A percentile compares a stretch with the other conserved stretches of the same genome.
phyloP scores from a whole-genome alignment of 2,329 filamentous ascomycete species.

The Echinosphaeria canescens region DNA sequence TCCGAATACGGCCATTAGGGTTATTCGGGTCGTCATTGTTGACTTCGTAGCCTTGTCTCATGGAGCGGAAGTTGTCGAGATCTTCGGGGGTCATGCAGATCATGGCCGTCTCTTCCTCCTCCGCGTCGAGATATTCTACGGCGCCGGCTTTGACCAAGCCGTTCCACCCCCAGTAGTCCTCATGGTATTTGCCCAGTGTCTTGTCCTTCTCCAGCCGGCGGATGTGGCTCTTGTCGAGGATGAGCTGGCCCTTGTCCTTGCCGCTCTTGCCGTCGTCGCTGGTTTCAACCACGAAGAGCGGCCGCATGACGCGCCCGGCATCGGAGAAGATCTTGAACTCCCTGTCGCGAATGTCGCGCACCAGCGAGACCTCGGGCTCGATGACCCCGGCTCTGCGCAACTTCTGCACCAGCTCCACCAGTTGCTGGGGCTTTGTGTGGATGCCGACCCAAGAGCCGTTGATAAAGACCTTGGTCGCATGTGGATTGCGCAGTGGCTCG shows the following conservation, averaged over 20 bases:
- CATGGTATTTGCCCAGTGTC: constrained; percentile 35
- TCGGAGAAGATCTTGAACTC: constrained; percentile 99
- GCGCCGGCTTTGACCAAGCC: constrained; percentile 67
- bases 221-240: constrained; percentile 68
- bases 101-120: constrained; percentile 98
- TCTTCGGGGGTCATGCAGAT: constrained; percentile 98
- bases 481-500: constrained; percentile 62
- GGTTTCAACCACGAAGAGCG: constrained; percentile 84
- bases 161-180: constrained; percentile 64
- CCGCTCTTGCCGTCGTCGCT: constrained; percentile 48
- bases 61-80: constrained; percentile 53
- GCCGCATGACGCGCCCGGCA: constrained; percentile 83
- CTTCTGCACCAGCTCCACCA: constrained; percentile 59
- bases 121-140: constrained; percentile 90
- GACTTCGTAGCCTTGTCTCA: constrained; percentile 41
- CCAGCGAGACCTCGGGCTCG: constrained; percentile 80
- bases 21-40: constrained; percentile 42
- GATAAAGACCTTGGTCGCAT: constrained; percentile 94
- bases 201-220: constrained; percentile 54
- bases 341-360: constrained; percentile 88
- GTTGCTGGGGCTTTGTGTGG: constrained; percentile 67
- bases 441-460: constrained; percentile 98
- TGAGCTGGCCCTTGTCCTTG: constrained; percentile 42
- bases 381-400: constrained; percentile 66
- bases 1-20: constrained; percentile 71